A percentile compares a stretch with the other conserved stretches of the same genome.
phyloP scores from a whole-genome alignment of 2,329 filamentous ascomycete species.

The Colletotrichum spaethianum region DNA sequence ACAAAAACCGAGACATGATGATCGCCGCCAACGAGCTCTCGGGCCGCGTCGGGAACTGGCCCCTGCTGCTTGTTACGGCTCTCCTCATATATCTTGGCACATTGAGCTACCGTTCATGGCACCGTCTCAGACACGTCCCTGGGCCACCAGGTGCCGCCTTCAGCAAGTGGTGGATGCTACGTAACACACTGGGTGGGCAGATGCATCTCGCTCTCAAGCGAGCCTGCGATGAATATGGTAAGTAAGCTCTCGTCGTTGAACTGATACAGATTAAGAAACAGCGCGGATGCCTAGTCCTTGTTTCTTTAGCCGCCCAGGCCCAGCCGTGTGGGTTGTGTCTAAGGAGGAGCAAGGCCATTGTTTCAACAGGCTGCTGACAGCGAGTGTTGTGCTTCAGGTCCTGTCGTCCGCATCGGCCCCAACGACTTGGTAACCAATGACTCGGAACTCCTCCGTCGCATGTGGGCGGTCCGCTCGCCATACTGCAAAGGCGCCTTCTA shows the following conservation, averaged over 20 bases:
- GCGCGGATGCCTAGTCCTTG: not conserved
- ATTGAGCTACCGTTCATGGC: conserved; percentile 46
- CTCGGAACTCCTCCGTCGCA: conserved; percentile 51
- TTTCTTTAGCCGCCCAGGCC: not conserved
- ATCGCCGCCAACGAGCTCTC: conserved; percentile 9
- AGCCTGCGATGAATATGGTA: conserved; percentile 42
- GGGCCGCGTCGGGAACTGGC: conserved; percentile 14
- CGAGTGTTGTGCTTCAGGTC: conserved; percentile 44
- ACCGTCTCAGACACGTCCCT: conserved; percentile 52
- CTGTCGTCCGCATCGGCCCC: conserved; percentile 54
- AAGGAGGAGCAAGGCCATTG: not conserved
- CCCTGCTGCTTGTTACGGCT: conserved; percentile 20
- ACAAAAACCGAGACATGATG: conserved; percentile 26
- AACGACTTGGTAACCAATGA: conserved; percentile 54
- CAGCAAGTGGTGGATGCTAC: conserved; percentile 52
- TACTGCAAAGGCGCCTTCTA: conserved; percentile 54
- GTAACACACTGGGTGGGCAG: conserved; percentile 44
- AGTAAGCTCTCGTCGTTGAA: conserved; percentile 17
- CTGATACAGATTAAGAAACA: not conserved
- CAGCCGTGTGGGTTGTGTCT: not conserved
- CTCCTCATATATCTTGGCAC: conserved; percentile 32
- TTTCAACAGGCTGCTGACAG: conserved; percentile 42
- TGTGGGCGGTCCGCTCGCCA: conserved; percentile 51
- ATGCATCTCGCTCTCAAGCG: conserved; percentile 44
- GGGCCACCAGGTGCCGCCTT: conserved; percentile 52